phyloP scores from a whole-genome alignment of 805 yeast species.

The Wickerhamiella cacticola region DNA sequence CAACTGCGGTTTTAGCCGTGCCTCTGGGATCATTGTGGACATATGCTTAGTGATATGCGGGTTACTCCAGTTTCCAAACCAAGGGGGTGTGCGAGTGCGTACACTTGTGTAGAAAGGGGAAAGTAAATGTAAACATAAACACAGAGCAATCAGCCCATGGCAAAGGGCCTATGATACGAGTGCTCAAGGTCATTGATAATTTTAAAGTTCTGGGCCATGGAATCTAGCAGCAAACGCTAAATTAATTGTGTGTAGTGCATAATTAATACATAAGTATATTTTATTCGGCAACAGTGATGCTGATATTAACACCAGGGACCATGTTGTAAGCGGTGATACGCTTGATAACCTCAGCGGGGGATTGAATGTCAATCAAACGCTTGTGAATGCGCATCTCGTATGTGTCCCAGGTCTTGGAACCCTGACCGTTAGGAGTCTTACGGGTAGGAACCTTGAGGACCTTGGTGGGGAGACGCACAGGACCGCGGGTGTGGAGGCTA shows the following conservation, averaged over 20 bases:
- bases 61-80: neutral
- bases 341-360: slow-evolving; percentile 88
- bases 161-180: too few species aligned
- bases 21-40: slow-evolving; percentile 2
- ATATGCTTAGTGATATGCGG: neutral
- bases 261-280: slow-evolving; percentile 12
- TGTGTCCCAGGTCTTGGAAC: slow-evolving; percentile 99
- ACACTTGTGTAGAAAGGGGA: too few species aligned
- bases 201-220: too few species aligned
- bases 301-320: slow-evolving; percentile 97
- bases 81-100: slow-evolving; percentile 13
- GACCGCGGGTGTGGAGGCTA: slow-evolving; percentile 85
- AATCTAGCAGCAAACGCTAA: slow-evolving; percentile 1
- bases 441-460: slow-evolving; percentile 96
- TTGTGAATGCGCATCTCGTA: slow-evolving; percentile 99
- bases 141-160: too few species aligned
- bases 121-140: too few species aligned
- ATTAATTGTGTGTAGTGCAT: neutral
- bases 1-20: slow-evolving; percentile 5
- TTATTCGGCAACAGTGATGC: slow-evolving; percentile 30
- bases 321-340: slow-evolving; percentile 95
- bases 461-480: slow-evolving; percentile 99
- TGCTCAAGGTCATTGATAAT: too few species aligned
- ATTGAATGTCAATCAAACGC: slow-evolving; percentile 97
- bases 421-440: slow-evolving; percentile 99